Percentiles rank a stretch among this genome's conserved stretches.
These are phyloP conservation scores for Aspergillus hortae DNA, from an alignment of 2,329 filamentous ascomycete genomes.

Conservation along the genomic window DNA sequence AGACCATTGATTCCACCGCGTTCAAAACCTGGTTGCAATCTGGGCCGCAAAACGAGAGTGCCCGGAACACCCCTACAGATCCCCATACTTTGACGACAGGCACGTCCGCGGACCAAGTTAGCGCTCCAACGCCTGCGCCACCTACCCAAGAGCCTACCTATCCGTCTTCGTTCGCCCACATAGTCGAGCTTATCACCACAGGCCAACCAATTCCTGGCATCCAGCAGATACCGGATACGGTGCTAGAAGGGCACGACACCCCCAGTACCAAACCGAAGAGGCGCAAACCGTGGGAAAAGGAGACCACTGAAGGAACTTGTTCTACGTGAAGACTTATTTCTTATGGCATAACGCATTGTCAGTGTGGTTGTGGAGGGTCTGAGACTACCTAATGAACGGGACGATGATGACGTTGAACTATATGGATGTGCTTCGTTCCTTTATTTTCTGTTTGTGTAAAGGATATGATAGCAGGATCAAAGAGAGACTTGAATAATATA, in stretches of 20 bases:
- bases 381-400: too few relatives aligned
- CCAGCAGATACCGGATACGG: conserved; percentile 75
- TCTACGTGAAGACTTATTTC: neutral
- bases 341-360: too few relatives aligned
- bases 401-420: too few relatives aligned
- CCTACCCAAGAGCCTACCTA: conserved; percentile 61
- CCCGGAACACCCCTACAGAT: conserved; percentile 6
- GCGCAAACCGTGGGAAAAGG: conserved; percentile 78
- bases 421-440: too few relatives aligned
- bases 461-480: conserved; percentile 2
- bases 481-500: conserved; percentile 9
- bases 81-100: conserved; percentile 7
- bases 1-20: conserved; percentile 59
- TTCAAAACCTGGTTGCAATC: conserved; percentile 63
- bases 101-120: conserved; percentile 6
- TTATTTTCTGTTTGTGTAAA: neutral
- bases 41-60: conserved; percentile 1
- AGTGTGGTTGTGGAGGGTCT: too few relatives aligned
- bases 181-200: conserved; percentile 78
- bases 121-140: conserved; percentile 14
- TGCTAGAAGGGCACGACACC: conserved; percentile 67
- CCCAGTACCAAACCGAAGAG: conserved; percentile 51
- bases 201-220: conserved; percentile 85
- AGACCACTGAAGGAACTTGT: neutral
- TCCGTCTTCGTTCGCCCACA: conserved; percentile 77